Conservation (phyloP, 257 asterid species). For the Primulina huaijiensis region DNA sequence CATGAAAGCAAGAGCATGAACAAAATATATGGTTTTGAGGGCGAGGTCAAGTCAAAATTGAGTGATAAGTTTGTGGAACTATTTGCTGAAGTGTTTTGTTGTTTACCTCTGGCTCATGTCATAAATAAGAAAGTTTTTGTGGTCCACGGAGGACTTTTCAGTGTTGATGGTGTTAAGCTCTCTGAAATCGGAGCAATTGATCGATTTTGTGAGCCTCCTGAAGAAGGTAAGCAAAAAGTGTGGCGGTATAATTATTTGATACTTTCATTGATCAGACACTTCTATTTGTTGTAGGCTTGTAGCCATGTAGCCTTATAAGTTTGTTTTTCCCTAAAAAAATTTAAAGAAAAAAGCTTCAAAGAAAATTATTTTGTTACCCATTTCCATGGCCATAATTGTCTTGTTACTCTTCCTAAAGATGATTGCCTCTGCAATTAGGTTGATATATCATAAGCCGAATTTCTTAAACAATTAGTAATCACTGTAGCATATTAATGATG, state of each 20-base stretch:
- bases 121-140: slow-evolving; percentile 77
- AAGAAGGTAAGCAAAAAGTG: slow-evolving; percentile 70
- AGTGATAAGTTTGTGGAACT: slow-evolving; percentile 87
- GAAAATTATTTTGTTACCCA: background rate
- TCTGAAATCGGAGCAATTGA: slow-evolving; percentile 84
- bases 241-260: slow-evolving; percentile 12
- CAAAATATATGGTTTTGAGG: slow-evolving; percentile 98
- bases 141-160: slow-evolving; percentile 99
- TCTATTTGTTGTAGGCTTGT: slow-evolving; percentile 4
- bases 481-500: background rate
- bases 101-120: slow-evolving; percentile 92
- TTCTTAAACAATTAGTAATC: slow-evolving; percentile 6
- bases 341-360: background rate
- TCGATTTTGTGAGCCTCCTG: slow-evolving; percentile 98
- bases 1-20: slow-evolving; percentile 99
- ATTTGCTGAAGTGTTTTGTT: slow-evolving; percentile 97
- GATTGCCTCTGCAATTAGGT: slow-evolving; percentile 9
- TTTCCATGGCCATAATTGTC: background rate
- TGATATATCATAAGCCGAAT: slow-evolving; percentile 8
- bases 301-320: background rate
- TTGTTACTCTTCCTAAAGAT: background rate
- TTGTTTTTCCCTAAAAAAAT: too few species aligned
- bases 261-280: slow-evolving; percentile 4
- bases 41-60: slow-evolving; percentile 92
- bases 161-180: slow-evolving; percentile 95